Evolutionary conservation across 768 basidiomycete genomes (phyloP).

Genomic region (Tricholoma hemisulphureum): DNA sequence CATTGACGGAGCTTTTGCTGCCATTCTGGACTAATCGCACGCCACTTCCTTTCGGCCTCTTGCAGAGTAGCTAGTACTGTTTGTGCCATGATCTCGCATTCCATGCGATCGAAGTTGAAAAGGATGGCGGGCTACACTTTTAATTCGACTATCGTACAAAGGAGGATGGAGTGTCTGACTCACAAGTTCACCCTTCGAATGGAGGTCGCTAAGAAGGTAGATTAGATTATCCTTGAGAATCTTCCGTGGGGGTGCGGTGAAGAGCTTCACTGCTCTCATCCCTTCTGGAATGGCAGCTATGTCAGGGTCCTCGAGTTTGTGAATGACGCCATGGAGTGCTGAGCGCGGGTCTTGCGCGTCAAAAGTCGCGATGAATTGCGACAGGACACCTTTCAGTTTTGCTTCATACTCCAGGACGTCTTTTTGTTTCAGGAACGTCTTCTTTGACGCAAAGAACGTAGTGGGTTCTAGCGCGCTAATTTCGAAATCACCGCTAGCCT

Average conservation of each 20-base stretch:
- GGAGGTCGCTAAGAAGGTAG: conserved; percentile 55
- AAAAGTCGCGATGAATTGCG: conserved; percentile 33
- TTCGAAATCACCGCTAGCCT: conserved; percentile 14
- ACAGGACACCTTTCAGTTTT: conserved; percentile 45
- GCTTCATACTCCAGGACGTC: conserved; percentile 61
- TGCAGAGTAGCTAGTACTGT: conserved; percentile 36
- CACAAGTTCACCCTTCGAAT: conserved; percentile 53
- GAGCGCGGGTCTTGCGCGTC: conserved; percentile 34
- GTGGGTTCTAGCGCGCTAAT: conserved; percentile 39
- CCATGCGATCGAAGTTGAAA: conserved; percentile 62
- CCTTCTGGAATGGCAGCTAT: conserved; percentile 11
- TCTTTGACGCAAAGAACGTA: conserved; percentile 41
- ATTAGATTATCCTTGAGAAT: conserved; percentile 46
- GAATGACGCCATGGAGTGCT: conserved; percentile 38
- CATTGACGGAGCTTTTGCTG: conserved; percentile 48
- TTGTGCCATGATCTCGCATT: conserved; percentile 55
- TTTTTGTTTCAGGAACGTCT: conserved; percentile 48
- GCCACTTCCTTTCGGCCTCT: conserved; percentile 50
- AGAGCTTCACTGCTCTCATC: conserved; percentile 17
- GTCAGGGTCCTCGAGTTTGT: conserved; percentile 37
- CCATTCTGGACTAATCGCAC: conserved; percentile 45
- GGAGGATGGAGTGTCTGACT: conserved; percentile 19
- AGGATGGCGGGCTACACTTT: conserved; percentile 58
- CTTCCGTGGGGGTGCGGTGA: conserved; percentile 29
- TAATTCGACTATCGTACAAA: not conserved